Percentiles rank a stretch among this genome's conserved stretches.
These are phyloP conservation scores for Brasilioporus rufonigricans DNA, from an alignment of 768 basidiomycete genomes.

Conservation along the genomic window DNA sequence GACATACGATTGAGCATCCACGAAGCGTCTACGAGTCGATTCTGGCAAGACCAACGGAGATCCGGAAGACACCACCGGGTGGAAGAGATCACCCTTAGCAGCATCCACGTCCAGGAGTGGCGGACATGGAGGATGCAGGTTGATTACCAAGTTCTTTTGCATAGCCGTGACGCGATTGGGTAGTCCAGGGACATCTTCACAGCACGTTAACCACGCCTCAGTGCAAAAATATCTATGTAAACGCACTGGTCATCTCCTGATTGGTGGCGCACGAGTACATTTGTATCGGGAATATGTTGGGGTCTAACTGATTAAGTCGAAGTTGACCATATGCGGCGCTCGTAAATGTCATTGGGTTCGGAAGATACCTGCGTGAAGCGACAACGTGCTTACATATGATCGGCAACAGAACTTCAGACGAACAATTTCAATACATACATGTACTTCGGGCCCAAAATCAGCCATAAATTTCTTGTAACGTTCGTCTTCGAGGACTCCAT, in stretches of 20 bases:
- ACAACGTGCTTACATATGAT: conserved; percentile 63
- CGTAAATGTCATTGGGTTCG: conserved; percentile 72
- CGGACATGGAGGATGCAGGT: conserved; percentile 46
- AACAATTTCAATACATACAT: conserved; percentile 45
- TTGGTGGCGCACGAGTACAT: conserved; percentile 45
- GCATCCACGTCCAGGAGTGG: conserved; percentile 36
- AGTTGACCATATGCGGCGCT: conserved; percentile 71
- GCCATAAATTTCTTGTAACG: conserved; percentile 73
- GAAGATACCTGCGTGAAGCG: conserved; percentile 56
- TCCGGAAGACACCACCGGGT: conserved; percentile 20
- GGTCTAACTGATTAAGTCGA: conserved; percentile 68
- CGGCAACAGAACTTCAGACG: not conserved
- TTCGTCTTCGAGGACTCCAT: conserved; percentile 65
- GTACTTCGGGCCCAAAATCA: conserved; percentile 53
- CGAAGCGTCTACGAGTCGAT: conserved; percentile 39
- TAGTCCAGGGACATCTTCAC: conserved; percentile 39
- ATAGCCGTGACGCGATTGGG: conserved; percentile 47
- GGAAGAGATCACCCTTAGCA: conserved; percentile 31
- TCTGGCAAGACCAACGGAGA: conserved; percentile 21
- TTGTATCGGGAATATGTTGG: conserved; percentile 69
- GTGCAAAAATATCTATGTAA: not conserved
- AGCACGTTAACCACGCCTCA: not conserved
- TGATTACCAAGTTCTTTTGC: conserved; percentile 38
- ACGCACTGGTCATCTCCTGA: conserved; percentile 37
- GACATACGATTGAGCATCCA: conserved; percentile 30